These are phyloP conservation scores for Coprinopsis cinerea DNA, from an alignment of 768 basidiomycete genomes.

Conservation along the genomic window DNA sequence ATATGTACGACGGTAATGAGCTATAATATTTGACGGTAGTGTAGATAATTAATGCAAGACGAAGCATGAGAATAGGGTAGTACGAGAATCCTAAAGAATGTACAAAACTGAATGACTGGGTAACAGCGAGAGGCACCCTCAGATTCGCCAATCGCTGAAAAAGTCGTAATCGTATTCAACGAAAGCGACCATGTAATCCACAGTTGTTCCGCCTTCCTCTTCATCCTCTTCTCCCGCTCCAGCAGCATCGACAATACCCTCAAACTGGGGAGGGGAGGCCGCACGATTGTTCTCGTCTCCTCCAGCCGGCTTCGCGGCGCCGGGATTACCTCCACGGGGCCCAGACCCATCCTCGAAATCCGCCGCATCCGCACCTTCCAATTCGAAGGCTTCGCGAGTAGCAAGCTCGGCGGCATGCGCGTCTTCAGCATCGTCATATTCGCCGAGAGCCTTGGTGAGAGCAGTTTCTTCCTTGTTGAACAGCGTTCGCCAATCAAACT, in stretches of 20 bases:
- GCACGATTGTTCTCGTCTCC: not conserved
- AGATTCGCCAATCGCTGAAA: conserved; percentile 70
- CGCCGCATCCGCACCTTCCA: conserved; percentile 74
- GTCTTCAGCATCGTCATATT: conserved; percentile 87
- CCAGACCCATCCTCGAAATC: conserved; percentile 51
- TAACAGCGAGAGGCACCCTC: conserved; percentile 15
- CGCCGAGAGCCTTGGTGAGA: conserved; percentile 69
- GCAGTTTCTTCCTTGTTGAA: conserved; percentile 57
- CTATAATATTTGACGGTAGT: no score
- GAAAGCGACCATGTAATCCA: conserved; percentile 79
- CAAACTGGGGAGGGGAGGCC: not conserved
- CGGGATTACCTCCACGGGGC: not conserved
- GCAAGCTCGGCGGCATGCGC: conserved; percentile 76
- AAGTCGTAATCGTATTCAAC: conserved; percentile 59
- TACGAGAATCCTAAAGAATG: no score
- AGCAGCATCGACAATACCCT: conserved; percentile 20
- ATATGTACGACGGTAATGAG: no score
- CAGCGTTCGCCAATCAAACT: conserved; percentile 90
- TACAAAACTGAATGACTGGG: no score
- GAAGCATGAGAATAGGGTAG: no score
- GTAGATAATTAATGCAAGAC: no score
- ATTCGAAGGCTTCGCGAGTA: conserved; percentile 60
- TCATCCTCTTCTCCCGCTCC: conserved; percentile 37
- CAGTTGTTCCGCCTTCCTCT: conserved; percentile 65
- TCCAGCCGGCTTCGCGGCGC: not conserved